Percentiles rank a stretch among this genome's conserved stretches.
Conservation (phyloP, 2,329 filamentous ascomycete species). For the Tolypocladium album region DNA sequence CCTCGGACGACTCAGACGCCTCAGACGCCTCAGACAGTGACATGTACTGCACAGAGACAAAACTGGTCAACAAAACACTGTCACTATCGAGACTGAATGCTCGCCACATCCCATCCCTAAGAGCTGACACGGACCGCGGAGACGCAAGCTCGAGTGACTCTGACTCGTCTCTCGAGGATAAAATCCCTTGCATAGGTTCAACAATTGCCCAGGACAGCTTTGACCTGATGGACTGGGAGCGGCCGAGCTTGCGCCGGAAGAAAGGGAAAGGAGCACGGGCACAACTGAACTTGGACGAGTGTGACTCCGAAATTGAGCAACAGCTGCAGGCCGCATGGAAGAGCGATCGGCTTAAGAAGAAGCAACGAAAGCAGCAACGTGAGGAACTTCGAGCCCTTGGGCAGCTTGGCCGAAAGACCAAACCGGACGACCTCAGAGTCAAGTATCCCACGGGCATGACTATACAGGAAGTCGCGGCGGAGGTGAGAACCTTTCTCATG, state of each 20-base stretch:
- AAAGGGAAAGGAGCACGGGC: constrained; percentile 53
- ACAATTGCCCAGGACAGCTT: constrained; percentile 49
- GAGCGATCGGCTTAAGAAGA: constrained; percentile 62
- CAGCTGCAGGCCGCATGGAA: constrained; percentile 49
- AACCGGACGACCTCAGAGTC: constrained; percentile 47
- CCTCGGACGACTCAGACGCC: neutral
- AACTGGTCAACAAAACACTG: neutral
- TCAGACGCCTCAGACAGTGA: neutral
- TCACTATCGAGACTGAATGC: neutral
- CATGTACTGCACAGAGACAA: neutral
- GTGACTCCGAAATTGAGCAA: constrained; percentile 58
- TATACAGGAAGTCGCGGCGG: constrained; percentile 57
- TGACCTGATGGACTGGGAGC: constrained; percentile 76
- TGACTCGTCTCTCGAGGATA: neutral
- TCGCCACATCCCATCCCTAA: neutral
- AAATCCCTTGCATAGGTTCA: neutral
- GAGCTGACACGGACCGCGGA: too few species aligned
- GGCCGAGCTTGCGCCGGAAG: constrained; percentile 51
- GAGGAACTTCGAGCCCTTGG: constrained; percentile 57
- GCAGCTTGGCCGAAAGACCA: constrained; percentile 48
- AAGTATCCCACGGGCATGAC: constrained; percentile 68
- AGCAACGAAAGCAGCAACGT: constrained; percentile 56
- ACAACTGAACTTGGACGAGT: constrained; percentile 37
- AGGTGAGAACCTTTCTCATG: constrained; percentile 62
- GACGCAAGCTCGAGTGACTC: neutral